Base-by-base conservation (phyloP, 192 early-diverging fungal species). In the Chytriomyces hyalinus region DNA sequence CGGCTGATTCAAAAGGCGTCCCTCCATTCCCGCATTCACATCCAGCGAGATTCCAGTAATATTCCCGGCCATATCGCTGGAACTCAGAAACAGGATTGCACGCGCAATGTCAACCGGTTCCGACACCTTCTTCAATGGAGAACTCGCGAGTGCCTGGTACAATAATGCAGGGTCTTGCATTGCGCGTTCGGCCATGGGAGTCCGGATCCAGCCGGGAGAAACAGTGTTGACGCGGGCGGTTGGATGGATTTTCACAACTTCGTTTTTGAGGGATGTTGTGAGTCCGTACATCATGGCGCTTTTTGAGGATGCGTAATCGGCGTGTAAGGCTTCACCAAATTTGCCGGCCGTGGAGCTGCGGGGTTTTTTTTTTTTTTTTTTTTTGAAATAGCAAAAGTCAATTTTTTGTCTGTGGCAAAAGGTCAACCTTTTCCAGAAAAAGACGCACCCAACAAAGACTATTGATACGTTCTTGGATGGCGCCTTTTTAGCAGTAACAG, bases 21-120 rank as follows among this genome's bases (percentile, higher is more conserved):
- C 86, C 57, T 89, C 87, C 87, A 89, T 87, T 3, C 89, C 89
- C 17, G 78, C 87, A 74, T 89, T 89, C 50, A 90, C 84, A 74
- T 88, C 86, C 17, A 90, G 48, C 3, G 78, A 81, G 15, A 85
- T 80, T 3, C 87, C 89, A 43, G 89, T 89, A 73, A 90, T 89
- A 66, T 90, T 89, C 7, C 87, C 89, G 2, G 82, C 53, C 49
- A 80, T 80, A 6, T 47, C 65, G 67, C 80, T 84, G 63, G 75
- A 78, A 20, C 84, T 72, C 64, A 89, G 73, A 78, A 87, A 90
- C 60, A 87, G 24, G 71, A 90, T 87, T 1, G 86, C 80, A 24
- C 73, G 59, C 5, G 87, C 85, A 61, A 90, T 76, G 69, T 90
- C 89, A 17, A 78, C 64, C 2, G 89, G 82, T 80, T 89, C 86